These are phyloP conservation scores for Durio zibethinus DNA, from an alignment of 345 rosid species.

Conservation along the genomic window DNA sequence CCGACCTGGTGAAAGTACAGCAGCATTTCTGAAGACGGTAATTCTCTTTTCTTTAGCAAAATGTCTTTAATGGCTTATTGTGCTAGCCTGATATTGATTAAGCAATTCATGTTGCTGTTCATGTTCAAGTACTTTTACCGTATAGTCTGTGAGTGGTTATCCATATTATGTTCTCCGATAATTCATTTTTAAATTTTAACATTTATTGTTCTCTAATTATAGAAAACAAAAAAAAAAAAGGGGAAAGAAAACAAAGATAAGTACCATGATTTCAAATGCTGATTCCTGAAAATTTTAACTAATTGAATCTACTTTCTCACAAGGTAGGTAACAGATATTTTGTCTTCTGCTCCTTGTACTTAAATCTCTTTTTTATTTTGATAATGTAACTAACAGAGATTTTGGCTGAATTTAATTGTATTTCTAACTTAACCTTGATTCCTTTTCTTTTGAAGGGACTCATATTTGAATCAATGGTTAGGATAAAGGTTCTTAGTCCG, in stretches of 20 bases:
- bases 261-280: background rate
- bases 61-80: background rate
- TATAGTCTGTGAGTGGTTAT: background rate
- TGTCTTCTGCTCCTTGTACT: background rate
- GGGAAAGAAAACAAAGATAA: background rate
- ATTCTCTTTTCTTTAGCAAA: constrained; percentile 8
- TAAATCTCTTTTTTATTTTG: background rate
- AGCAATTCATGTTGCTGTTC: background rate
- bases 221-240: background rate
- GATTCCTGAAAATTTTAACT: background rate
- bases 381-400: background rate
- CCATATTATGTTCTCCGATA: background rate
- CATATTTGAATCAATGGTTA: constrained; percentile 8
- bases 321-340: background rate
- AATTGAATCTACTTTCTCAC: background rate
- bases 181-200: background rate
- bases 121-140: background rate
- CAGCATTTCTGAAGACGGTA: constrained; percentile 82
- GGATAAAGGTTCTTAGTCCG: constrained; percentile 76
- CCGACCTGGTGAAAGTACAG: constrained; percentile 93
- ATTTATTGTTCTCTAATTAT: background rate
- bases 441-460: background rate
- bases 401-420: constrained; percentile 1
- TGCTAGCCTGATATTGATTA: background rate
- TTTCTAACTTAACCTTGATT: background rate